Conservation (phyloP, 106 monocot genomes). For the Phalaenopsis equestris region DNA sequence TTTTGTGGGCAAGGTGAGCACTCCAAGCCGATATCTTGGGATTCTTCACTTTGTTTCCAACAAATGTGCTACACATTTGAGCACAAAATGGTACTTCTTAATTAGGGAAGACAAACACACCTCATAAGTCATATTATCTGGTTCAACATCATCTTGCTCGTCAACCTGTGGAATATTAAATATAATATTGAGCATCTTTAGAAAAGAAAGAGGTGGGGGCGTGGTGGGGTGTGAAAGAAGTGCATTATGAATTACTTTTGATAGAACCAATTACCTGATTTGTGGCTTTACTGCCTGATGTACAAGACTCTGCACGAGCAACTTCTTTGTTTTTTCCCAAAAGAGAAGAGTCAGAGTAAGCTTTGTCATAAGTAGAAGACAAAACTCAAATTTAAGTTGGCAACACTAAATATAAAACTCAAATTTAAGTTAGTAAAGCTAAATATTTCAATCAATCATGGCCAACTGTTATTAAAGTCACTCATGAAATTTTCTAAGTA, state of each 20-base stretch:
- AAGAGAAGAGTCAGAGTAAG: not conserved
- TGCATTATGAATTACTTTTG: not conserved
- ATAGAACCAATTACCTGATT: conserved; percentile 25
- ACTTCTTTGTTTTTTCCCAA: conserved; percentile 12
- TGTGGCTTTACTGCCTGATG: conserved; percentile 15
- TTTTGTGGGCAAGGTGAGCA: too few relatives aligned
- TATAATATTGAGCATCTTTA: not conserved
- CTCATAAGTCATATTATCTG: conserved; percentile 88
- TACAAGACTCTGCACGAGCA: conserved; percentile 13
- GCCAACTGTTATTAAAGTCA: not conserved
- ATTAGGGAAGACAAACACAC: conserved; percentile 20
- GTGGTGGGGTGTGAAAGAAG: too few relatives aligned
- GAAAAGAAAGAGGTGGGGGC: too few relatives aligned
- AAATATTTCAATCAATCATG: not conserved
- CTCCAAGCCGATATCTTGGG: too few relatives aligned
- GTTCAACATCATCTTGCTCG: conserved; percentile 54
- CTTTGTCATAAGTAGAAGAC: not conserved
- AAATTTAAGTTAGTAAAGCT: not conserved
- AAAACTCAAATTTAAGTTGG: not conserved
- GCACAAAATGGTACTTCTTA: too few relatives aligned
- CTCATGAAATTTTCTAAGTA: not conserved
- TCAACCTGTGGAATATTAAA: conserved; percentile 23
- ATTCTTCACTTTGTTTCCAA: too few relatives aligned
- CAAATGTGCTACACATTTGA: too few relatives aligned
- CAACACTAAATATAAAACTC: not conserved